Evolutionary conservation across 192 early-diverging fungal species (phyloP).

Genomic region (Umbelopsis sp.): DNA sequence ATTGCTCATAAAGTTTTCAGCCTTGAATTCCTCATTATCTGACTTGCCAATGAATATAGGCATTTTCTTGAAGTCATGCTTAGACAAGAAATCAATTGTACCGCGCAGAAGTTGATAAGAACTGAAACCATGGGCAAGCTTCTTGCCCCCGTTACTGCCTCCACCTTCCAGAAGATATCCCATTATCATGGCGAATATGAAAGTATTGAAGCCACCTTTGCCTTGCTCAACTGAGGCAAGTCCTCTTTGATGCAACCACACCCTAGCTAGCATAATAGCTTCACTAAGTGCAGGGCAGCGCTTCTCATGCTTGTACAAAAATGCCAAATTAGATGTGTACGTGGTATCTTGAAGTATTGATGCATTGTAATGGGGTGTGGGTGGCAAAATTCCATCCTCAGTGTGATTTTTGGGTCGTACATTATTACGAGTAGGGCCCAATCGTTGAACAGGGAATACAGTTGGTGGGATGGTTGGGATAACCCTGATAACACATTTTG

Average conservation of each 20-base stretch:
- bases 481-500: slow-evolving; percentile 73
- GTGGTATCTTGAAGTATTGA: slow-evolving; percentile 77
- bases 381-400: slow-evolving; percentile 31
- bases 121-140: slow-evolving; percentile 70
- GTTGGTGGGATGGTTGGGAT: slow-evolving; percentile 71
- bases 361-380: slow-evolving; percentile 93
- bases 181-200: slow-evolving; percentile 86
- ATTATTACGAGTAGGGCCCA: slow-evolving; percentile 83
- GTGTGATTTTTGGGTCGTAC: slow-evolving; percentile 60
- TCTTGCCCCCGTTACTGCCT: slow-evolving; percentile 58
- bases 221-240: slow-evolving; percentile 44
- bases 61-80: slow-evolving; percentile 62
- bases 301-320: slow-evolving; percentile 74
- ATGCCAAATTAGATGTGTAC: slow-evolving; percentile 75
- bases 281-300: slow-evolving; percentile 78
- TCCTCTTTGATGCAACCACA: slow-evolving; percentile 85
- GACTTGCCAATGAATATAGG: slow-evolving; percentile 74
- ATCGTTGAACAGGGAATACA: slow-evolving; percentile 67
- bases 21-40: slow-evolving; percentile 64
- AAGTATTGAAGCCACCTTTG: slow-evolving; percentile 67
- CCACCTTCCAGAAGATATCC: slow-evolving; percentile 77
- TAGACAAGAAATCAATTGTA: slow-evolving; percentile 78
- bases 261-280: slow-evolving; percentile 76
- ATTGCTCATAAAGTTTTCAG: slow-evolving; percentile 57
- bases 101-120: slow-evolving; percentile 88